Base-by-base conservation (phyloP, 139 green algal genomes). In the Limnomonas spitsbergensis region DNA sequence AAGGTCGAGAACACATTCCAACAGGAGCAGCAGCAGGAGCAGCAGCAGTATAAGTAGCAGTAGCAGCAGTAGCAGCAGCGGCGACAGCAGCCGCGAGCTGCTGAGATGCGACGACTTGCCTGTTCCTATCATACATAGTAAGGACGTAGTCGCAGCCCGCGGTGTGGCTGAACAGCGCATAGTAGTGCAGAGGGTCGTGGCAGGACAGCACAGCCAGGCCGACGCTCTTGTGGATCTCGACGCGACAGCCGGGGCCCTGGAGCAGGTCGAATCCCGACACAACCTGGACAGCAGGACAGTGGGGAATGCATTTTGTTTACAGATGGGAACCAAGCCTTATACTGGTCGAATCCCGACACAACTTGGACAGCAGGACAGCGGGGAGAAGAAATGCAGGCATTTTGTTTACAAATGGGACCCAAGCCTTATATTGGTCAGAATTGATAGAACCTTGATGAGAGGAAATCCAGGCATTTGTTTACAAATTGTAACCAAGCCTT, bases 121-220 rank as follows among this genome's bases (percentile, higher is more conserved):
- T 66, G 70, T 77, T 66, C 31, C 42, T 14, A 34, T 77, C 70
- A 66, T 77, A 77, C 70, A 77, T 77, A 6, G 40, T 67, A 6
- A 77, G 70, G 37, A 77, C 70, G 24, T 74, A 74, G 29, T 94
- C 90, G n/a, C 54, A 82, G 6, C 87, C 88, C 2, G 85, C 67
- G 4, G 83, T 87, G 74, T 87, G 80, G 42, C 69, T 82, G 83
- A 92, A 92, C 3, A 90, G 70, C 40, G 74, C 76, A 79, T 90
- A 90, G 79, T 93, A 94, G 82, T 93, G 88, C 32, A 90, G 77
- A 0, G 89, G 87, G 69, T 88, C 83, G 2, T 80, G 84, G 7
- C 80, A 69, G 1, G 53, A 74, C n/a, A 92, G 37, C 38, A 93
- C 77, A 4, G 78, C 83, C 39, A 94, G 77, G 0, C 86, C 86